Conservation (phyloP, 305 asterid species). For the Andrographis paniculata region DNA sequence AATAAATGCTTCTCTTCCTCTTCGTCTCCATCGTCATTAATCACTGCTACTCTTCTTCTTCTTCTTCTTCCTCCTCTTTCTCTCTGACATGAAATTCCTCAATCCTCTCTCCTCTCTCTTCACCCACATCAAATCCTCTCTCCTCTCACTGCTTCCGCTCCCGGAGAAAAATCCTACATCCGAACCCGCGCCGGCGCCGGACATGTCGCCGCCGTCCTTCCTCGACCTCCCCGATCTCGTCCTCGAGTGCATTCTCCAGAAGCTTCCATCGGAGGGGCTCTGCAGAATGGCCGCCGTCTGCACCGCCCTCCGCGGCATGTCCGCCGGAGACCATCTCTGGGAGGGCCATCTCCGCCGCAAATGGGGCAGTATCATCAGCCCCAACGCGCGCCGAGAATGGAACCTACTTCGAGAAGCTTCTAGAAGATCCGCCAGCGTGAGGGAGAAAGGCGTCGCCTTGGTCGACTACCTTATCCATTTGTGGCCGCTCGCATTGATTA, state of each 20-base stretch:
- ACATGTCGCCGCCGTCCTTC: constrained; percentile 25
- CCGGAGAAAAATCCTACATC: background rate
- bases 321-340: constrained; percentile 69
- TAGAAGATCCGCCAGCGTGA: constrained; percentile 38
- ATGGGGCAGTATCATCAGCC: constrained; percentile 62
- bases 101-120: constrained; percentile 29
- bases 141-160: background rate
- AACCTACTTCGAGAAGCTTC: constrained; percentile 34
- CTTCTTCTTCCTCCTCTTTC: too few species aligned
- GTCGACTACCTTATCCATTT: constrained; percentile 35
- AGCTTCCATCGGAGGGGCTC: constrained; percentile 71
- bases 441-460: constrained; percentile 32
- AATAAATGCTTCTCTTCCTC: background rate
- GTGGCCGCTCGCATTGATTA: constrained; percentile 53
- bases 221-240: constrained; percentile 84
- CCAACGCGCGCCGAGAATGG: constrained; percentile 54
- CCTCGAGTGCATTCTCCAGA: constrained; percentile 73
- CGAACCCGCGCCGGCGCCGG: constrained; percentile 4
- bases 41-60: too few species aligned
- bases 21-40: background rate
- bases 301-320: constrained; percentile 43
- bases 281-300: constrained; percentile 59
- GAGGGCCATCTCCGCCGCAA: constrained; percentile 48
- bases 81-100: constrained; percentile 51
- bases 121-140: constrained; percentile 13